Evolutionary conservation across 306 rosid species (phyloP).

Genomic region (Quercus gilva): DNA sequence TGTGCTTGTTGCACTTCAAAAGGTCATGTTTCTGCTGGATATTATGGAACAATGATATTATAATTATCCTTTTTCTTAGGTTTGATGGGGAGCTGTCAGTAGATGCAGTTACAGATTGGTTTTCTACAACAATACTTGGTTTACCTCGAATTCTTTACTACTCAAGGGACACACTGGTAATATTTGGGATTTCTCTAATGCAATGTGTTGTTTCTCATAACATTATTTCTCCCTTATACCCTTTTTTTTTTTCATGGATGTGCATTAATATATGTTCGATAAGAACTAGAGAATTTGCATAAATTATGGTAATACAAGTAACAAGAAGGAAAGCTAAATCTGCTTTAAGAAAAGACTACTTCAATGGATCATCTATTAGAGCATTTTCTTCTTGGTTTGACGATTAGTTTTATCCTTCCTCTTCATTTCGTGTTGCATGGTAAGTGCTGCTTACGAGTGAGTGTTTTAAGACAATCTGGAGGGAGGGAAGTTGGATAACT

Average conservation of each 20-base stretch:
- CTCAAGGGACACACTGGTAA: conserved; percentile 82
- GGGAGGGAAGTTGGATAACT: background rate
- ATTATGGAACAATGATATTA: background rate
- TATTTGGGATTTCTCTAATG: conserved; percentile 2
- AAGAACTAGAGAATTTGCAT: background rate
- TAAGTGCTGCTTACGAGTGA: background rate
- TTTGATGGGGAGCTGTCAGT: conserved; percentile 59
- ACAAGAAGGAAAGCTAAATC: background rate
- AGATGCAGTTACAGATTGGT: conserved; percentile 84
- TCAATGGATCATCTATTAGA: background rate
- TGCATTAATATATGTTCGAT: background rate
- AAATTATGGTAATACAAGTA: background rate
- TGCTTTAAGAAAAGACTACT: background rate
- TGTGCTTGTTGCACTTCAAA: background rate
- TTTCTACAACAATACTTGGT: conserved; percentile 65
- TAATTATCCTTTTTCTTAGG: conserved; percentile 37
- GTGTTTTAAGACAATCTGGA: background rate
- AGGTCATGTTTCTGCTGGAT: conserved; percentile 7
- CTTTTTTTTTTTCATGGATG: background rate
- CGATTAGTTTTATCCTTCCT: background rate
- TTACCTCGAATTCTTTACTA: conserved; percentile 84
- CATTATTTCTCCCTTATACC: background rate
- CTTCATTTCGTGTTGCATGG: background rate
- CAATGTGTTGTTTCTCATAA: conserved; percentile 5
- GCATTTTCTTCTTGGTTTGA: background rate